Base-by-base conservation (phyloP, 345 rosid genomes). In the Camelina hispida region DNA sequence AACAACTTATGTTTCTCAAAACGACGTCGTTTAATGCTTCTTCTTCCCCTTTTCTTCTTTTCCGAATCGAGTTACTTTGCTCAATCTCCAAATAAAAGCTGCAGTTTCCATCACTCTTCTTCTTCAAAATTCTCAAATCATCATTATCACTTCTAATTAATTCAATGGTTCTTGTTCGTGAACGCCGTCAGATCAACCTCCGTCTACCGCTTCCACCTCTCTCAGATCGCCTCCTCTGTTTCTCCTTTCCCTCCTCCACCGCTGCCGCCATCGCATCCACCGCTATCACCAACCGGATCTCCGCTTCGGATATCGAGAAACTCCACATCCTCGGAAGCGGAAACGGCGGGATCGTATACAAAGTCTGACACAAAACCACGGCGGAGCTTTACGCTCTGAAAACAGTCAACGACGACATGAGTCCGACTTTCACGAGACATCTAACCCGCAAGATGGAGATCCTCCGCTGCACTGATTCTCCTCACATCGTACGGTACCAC, bases 331-430 rank as follows among this genome's bases (percentile, higher is more conserved):
- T 91, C 1, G 93, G 97, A 42, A 87, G 84, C 73, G 95, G 97
- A 4, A 91, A 86, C 64, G 92, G 94, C 3, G 97, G 94, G 3
- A 89, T 84, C 0, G 93, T 89, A 56, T 89, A 91, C 79, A 85
- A 87, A 71, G 95, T 83, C 16, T 82, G 80, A 3, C 84, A 89
- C 76, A 84, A 78, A 47, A 59, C 83, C 3, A 85, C 88, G 20
- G 81, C 85, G 12, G 77, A 86, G 47, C 55, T 81, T 32, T 87
- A 80, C 73, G 97, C 97, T 11, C 79, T 91, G 43, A 91, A 91
- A 67, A 81, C 76, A 2, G 84, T 87, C 34, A 83, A 79, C 56
- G 86, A 77, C 16, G 88, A 81, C 79, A 76, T 79, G 30, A 89
- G 85, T 68, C 66, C 85, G 7, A 40, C 62, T 28, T 80, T 82